Evolutionary conservation across 2,329 filamentous ascomycete genomes (phyloP).

Genomic region (Neonectria neomacrospora): DNA sequence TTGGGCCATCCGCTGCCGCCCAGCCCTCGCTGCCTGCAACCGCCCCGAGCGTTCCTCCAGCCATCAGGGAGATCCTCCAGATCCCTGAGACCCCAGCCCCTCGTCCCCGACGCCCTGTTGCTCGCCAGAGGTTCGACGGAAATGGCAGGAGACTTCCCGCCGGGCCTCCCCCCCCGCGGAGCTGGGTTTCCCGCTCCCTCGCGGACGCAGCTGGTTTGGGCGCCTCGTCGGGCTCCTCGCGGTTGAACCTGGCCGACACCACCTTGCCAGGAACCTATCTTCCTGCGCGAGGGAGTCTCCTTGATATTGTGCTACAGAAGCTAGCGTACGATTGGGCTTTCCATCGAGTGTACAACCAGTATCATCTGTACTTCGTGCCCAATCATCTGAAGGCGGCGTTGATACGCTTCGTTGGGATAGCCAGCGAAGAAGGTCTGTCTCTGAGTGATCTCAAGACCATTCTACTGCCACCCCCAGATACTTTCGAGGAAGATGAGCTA

Average conservation of each 20-base stretch:
- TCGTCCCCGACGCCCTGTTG: slow-evolving; percentile 56
- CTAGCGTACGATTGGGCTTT: slow-evolving; percentile 66
- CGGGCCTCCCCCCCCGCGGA: slow-evolving; percentile 68
- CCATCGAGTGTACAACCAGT: slow-evolving; percentile 65
- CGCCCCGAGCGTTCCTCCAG: slow-evolving; percentile 67
- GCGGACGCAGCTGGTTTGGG: slow-evolving; percentile 29
- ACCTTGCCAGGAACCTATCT: slow-evolving; percentile 58
- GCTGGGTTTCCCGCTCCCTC: slow-evolving; percentile 58
- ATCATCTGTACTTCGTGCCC: slow-evolving; percentile 67
- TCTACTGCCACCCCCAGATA: slow-evolving; percentile 50
- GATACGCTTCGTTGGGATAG: slow-evolving; percentile 60
- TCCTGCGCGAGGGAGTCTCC: slow-evolving; percentile 60
- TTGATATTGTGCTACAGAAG: slow-evolving; percentile 61
- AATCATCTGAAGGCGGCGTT: slow-evolving; percentile 63
- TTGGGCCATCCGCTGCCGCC: slow-evolving; percentile 43
- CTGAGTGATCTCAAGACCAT: slow-evolving; percentile 62
- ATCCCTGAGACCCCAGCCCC: slow-evolving; percentile 67
- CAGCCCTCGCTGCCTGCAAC: slow-evolving; percentile 46
- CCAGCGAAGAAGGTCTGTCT: slow-evolving; percentile 59
- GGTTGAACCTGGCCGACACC: slow-evolving; percentile 37
- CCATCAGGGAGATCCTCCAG: slow-evolving; percentile 68
- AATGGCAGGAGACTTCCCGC: slow-evolving; percentile 64
- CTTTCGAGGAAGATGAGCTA: slow-evolving; percentile 42
- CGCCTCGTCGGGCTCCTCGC: slow-evolving; percentile 34
- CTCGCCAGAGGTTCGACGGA: slow-evolving; percentile 55